phyloP scores from a whole-genome alignment of 345 rosid species.

The Eucalyptus camaldulensis region DNA sequence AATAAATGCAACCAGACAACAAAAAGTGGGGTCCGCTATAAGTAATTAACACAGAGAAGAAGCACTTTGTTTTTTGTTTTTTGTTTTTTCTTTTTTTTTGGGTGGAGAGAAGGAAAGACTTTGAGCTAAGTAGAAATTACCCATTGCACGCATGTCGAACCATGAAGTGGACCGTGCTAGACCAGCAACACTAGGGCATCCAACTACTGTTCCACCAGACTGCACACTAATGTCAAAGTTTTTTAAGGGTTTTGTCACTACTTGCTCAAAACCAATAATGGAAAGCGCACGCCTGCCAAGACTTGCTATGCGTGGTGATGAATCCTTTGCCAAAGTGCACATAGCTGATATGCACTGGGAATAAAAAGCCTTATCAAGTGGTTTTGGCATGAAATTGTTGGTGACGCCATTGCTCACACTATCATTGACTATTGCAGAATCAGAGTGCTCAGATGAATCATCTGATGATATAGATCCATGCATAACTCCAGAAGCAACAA shows the following conservation, averaged over 20 bases:
- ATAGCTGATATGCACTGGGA: constrained; percentile 74
- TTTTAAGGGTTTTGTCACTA: constrained; percentile 51
- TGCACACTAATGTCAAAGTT: constrained; percentile 15
- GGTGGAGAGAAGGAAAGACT: not conserved
- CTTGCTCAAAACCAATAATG: constrained; percentile 89
- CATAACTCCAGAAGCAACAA: constrained; percentile 62
- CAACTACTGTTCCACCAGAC: constrained; percentile 37
- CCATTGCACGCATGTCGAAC: constrained; percentile 83
- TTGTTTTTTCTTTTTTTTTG: not conserved
- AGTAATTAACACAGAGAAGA: not conserved
- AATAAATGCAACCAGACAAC: not conserved
- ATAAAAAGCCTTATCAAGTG: constrained; percentile 70
- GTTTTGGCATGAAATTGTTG: constrained; percentile 44
- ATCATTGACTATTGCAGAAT: constrained; percentile 73
- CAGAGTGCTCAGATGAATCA: constrained; percentile 88
- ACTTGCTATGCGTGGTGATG: constrained; percentile 80
- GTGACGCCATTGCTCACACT: constrained; percentile 61
- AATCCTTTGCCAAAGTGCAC: constrained; percentile 85
- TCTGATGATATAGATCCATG: constrained; percentile 93
- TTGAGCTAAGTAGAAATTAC: constrained; percentile 12
- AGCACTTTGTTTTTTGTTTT: not conserved
- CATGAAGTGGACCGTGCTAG: constrained; percentile 91
- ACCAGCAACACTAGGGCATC: constrained; percentile 56
- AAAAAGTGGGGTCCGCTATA: not conserved
- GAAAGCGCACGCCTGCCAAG: constrained; percentile 79